phyloP scores from a whole-genome alignment of 495 filamentous ascomycete genomes.

The Articulospora tetracladia region DNA sequence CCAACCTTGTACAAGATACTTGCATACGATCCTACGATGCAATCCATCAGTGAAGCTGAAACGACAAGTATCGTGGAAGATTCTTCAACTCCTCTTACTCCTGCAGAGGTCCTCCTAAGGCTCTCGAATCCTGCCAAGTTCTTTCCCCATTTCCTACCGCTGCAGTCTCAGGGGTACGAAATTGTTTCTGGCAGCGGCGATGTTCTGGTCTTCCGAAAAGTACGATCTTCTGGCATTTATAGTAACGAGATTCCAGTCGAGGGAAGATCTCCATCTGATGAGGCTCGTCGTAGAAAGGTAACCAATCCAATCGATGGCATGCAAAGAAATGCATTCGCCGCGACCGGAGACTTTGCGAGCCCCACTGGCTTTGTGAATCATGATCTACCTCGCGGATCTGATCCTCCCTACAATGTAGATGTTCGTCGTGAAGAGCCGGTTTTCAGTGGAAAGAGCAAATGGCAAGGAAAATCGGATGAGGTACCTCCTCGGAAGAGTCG shows the following conservation, averaged over 20 bases:
- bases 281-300: neutral
- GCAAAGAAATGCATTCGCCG: conserved; percentile 21
- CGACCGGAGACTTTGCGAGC: conserved; percentile 48
- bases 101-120: conserved; percentile 60
- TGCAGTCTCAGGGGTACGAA: conserved; percentile 67
- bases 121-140: conserved; percentile 70
- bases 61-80: conserved; percentile 55
- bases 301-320: conserved; percentile 58
- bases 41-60: conserved; percentile 56
- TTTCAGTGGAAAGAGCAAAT: conserved; percentile 42
- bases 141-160: conserved; percentile 59
- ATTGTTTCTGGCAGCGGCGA: conserved; percentile 67
- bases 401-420: conserved; percentile 37
- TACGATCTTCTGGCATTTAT: conserved; percentile 27
- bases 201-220: conserved; percentile 69
- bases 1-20: conserved; percentile 64
- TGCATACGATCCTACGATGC: conserved; percentile 64
- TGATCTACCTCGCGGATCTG: conserved; percentile 33
- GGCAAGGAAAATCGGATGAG: conserved; percentile 22
- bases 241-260: neutral
- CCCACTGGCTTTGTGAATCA: conserved; percentile 58
- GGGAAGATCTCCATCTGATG: neutral
- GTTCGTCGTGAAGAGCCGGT: conserved; percentile 56
- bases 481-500: conserved; percentile 28
- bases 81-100: conserved; percentile 39